A percentile compares a stretch with the other conserved stretches of the same genome.
phyloP scores from a whole-genome alignment of 2,329 filamentous ascomycete species.

The Phyllachora maydis region DNA sequence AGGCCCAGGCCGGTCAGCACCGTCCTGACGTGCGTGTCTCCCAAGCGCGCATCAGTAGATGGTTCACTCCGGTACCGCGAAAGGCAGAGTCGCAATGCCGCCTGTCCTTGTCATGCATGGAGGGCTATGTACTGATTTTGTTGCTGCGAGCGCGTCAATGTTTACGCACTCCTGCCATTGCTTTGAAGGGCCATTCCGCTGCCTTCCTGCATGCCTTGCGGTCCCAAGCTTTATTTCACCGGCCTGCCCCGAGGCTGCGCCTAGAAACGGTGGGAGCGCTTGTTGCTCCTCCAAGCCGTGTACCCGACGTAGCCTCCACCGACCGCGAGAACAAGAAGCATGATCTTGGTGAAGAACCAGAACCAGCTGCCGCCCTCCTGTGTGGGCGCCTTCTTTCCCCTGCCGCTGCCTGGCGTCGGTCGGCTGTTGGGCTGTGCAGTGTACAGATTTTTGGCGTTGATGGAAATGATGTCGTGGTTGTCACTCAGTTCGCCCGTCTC shows the following conservation, averaged over 20 bases:
- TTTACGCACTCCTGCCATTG: too few relatives aligned
- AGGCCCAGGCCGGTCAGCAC: too few relatives aligned
- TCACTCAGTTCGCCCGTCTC: constrained; percentile 94
- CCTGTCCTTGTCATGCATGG: too few relatives aligned
- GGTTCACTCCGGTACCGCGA: too few relatives aligned
- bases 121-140: too few relatives aligned
- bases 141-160: too few relatives aligned
- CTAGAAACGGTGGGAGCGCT: constrained; percentile 37
- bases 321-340: constrained; percentile 50
- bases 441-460: constrained; percentile 80
- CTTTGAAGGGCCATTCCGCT: too few relatives aligned
- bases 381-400: constrained; percentile 13
- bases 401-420: constrained; percentile 15
- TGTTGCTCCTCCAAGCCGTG: constrained; percentile 57
- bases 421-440: constrained; percentile 26
- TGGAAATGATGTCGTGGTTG: constrained; percentile 88
- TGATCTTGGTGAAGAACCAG: constrained; percentile 57
- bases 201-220: too few relatives aligned
- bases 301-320: constrained; percentile 70
- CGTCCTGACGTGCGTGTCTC: too few relatives aligned
- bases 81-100: too few relatives aligned
- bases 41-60: too few relatives aligned
- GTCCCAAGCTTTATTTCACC: too few relatives aligned
- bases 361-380: constrained; percentile 32
- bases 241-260: neutral